Evolutionary conservation across 169 alveolate genomes (phyloP).

Genomic region (Plasmodium malariae): DNA sequence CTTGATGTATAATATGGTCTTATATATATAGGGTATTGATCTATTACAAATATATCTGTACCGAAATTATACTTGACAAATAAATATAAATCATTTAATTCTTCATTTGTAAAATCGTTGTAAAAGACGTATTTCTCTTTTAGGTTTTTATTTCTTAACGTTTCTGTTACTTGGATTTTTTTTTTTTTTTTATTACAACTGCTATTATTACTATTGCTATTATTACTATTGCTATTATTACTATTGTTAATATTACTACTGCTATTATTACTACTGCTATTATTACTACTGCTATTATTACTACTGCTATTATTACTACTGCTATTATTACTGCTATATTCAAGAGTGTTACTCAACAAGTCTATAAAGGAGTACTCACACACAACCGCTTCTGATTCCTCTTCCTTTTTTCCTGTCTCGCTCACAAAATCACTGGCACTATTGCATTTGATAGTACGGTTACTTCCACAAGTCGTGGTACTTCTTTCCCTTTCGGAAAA

Average conservation of each 20-base stretch:
- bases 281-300: not conserved
- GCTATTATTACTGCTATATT: not conserved
- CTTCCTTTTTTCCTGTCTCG: not conserved
- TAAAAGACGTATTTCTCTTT: constrained; percentile 26
- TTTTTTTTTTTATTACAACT: not conserved
- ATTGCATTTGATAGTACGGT: not conserved
- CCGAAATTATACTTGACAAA: constrained; percentile 30
- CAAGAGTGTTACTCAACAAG: not conserved
- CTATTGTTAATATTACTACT: not conserved
- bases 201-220: not conserved
- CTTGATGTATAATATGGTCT: constrained; percentile 52
- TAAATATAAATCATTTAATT: constrained; percentile 13
- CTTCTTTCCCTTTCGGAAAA: not conserved
- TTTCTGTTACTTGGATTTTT: constrained; percentile 17
- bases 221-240: too few species aligned
- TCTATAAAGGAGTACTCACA: not conserved
- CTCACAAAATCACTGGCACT: not conserved
- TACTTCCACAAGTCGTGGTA: not conserved
- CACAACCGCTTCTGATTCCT: not conserved
- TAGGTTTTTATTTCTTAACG: not conserved
- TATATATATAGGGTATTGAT: constrained; percentile 39
- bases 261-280: not conserved
- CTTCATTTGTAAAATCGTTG: constrained; percentile 54
- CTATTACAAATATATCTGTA: constrained; percentile 36
- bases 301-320: not conserved